A percentile compares a stretch with the other conserved stretches of the same genome.
phyloP scores from a whole-genome alignment of 2,329 filamentous ascomycete species.

The Colletotrichum orchidophilum region DNA sequence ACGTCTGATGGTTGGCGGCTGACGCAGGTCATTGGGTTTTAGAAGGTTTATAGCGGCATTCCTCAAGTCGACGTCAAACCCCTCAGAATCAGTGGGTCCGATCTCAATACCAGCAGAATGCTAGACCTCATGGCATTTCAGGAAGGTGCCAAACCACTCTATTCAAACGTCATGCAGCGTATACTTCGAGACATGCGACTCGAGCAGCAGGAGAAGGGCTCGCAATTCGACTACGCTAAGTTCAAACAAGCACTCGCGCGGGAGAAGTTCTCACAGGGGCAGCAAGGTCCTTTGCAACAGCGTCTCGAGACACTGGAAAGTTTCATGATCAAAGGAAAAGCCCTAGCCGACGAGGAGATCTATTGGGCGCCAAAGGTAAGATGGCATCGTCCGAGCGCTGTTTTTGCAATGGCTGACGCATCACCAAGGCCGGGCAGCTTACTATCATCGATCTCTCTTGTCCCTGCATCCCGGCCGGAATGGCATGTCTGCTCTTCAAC shows the following conservation, averaged over 20 bases:
- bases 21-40: background rate
- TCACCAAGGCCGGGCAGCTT: slow-evolving; percentile 54
- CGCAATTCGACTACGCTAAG: slow-evolving; percentile 57
- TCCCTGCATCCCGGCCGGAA: slow-evolving; percentile 72
- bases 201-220: slow-evolving; percentile 48
- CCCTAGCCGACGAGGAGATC: slow-evolving; percentile 19
- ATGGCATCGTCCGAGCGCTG: background rate
- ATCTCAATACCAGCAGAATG: slow-evolving; percentile 68
- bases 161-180: slow-evolving; percentile 63
- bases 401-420: background rate
- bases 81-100: slow-evolving; percentile 58
- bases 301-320: slow-evolving; percentile 68
- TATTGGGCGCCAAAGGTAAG: slow-evolving; percentile 42
- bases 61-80: slow-evolving; percentile 57
- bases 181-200: slow-evolving; percentile 66
- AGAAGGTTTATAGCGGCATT: slow-evolving; percentile 53
- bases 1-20: background rate
- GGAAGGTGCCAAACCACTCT: slow-evolving; percentile 58
- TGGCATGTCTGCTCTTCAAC: slow-evolving; percentile 77
- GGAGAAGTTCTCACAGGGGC: slow-evolving; percentile 54
- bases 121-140: slow-evolving; percentile 68
- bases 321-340: too few species aligned
- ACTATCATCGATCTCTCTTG: slow-evolving; percentile 79
- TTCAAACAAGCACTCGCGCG: slow-evolving; percentile 53
- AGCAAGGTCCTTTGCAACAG: slow-evolving; percentile 65